phyloP scores from a whole-genome alignment of 305 asterid genomes.

The Fraxinus sp. region DNA sequence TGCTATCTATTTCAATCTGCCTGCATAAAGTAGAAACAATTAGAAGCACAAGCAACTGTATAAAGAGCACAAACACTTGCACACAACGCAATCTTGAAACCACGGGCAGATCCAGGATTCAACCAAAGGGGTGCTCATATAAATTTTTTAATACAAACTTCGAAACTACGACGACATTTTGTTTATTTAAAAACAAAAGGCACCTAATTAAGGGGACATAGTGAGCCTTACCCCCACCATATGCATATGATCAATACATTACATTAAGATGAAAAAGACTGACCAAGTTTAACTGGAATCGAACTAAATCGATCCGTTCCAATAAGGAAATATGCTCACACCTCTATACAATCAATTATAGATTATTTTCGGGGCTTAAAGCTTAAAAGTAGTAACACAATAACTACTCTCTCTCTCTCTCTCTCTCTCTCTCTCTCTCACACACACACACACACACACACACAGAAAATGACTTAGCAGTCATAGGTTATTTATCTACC shows the following conservation, averaged over 20 bases:
- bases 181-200: background rate
- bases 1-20: conserved; percentile 89
- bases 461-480: background rate
- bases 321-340: background rate
- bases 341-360: too few species aligned
- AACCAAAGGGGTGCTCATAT: background rate
- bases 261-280: background rate
- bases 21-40: conserved; percentile 44
- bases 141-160: background rate
- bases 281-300: background rate
- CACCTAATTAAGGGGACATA: background rate
- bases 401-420: too few species aligned
- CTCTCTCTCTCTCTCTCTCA: too few species aligned
- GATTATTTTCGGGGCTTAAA: too few species aligned
- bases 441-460: too few species aligned
- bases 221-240: background rate
- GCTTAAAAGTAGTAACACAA: too few species aligned
- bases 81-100: background rate
- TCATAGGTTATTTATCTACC: background rate
- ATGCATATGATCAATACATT: background rate
- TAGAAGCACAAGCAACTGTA: conserved; percentile 1
- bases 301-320: background rate
- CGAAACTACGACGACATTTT: background rate
- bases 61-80: conserved; percentile 9
- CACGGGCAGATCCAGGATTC: background rate